A percentile compares a stretch with the other conserved stretches of the same genome.
phyloP scores from a whole-genome alignment of 2,329 filamentous ascomycete genomes.

The Lojkania enalia region DNA sequence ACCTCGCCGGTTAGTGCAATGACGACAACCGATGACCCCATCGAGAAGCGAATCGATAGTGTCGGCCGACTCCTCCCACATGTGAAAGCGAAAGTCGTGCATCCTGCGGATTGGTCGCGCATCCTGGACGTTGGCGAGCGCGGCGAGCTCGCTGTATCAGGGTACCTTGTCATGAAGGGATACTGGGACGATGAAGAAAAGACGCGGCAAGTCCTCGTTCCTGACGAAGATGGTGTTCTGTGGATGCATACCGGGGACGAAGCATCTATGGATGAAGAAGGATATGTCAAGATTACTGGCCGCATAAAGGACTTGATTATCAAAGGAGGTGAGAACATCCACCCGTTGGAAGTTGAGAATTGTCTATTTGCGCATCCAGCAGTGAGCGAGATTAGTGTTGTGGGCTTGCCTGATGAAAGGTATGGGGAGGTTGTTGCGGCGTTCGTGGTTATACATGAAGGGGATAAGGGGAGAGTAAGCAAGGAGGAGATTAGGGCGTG shows the following conservation, averaged over 20 bases:
- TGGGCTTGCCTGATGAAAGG: slow-evolving; percentile 77
- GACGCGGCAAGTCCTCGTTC: slow-evolving; percentile 70
- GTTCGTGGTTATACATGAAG: slow-evolving; percentile 66
- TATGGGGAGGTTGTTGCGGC: slow-evolving; percentile 88
- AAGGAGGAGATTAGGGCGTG: slow-evolving; percentile 67
- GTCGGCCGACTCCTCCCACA: slow-evolving; percentile 86
- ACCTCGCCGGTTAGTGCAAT: slow-evolving; percentile 75
- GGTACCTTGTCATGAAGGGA: slow-evolving; percentile 87
- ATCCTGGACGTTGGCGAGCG: slow-evolving; percentile 66
- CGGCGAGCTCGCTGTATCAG: slow-evolving; percentile 81
- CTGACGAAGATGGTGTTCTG: slow-evolving; percentile 58
- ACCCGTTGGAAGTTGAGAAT: slow-evolving; percentile 90
- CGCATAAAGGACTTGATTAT: slow-evolving; percentile 96
- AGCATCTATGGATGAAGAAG: slow-evolving; percentile 78
- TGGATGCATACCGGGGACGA: slow-evolving; percentile 97
- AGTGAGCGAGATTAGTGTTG: slow-evolving; percentile 77
- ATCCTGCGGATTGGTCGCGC: slow-evolving; percentile 61
- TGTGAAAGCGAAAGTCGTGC: slow-evolving; percentile 76
- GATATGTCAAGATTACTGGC: slow-evolving; percentile 86
- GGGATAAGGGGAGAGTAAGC: slow-evolving; percentile 48
- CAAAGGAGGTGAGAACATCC: slow-evolving; percentile 91
- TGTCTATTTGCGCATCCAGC: slow-evolving; percentile 73
- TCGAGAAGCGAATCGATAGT: slow-evolving; percentile 70
- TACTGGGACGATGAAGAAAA: slow-evolving; percentile 77
- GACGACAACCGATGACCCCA: slow-evolving; percentile 77